Percentiles rank a stretch among this genome's conserved stretches.
Evolutionary conservation across 1,284 basidiomycete species (phyloP).

Genomic region (Ceratorhiza oryzae-sativae): DNA sequence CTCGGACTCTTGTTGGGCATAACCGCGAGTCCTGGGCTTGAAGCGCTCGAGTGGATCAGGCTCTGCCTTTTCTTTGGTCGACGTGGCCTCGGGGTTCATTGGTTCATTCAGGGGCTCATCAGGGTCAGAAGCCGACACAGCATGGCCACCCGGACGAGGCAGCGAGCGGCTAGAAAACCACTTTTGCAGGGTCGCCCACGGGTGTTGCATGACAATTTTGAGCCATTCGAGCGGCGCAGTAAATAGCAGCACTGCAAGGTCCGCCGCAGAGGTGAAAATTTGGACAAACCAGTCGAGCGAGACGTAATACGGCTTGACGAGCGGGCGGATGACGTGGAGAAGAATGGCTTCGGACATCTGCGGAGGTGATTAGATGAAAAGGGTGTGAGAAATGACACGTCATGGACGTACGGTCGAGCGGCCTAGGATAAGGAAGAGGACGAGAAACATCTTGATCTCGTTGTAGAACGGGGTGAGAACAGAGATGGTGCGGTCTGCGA

Average conservation of each 20-base stretch:
- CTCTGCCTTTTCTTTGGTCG: conserved; percentile 7
- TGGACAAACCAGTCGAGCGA: conserved; percentile 42
- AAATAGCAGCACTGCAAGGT: conserved; percentile 38
- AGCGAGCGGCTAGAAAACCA: conserved; percentile 24
- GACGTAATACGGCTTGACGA: conserved; percentile 41
- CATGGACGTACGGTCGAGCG: conserved; percentile 38
- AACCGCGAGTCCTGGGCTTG: conserved; percentile 29
- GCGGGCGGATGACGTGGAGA: conserved; percentile 41
- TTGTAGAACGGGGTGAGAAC: conserved; percentile 44
- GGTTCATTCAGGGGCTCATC: conserved; percentile 34
- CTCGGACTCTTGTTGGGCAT: conserved; percentile 16
- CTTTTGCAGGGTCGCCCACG: conserved; percentile 10
- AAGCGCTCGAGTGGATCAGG: conserved; percentile 36
- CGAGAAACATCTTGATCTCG: conserved; percentile 42
- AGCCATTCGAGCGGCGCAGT: conserved; percentile 31
- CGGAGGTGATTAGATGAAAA: conserved; percentile 5
- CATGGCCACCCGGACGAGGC: conserved; percentile 25
- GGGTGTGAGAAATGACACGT: background rate
- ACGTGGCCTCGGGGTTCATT: conserved; percentile 1
- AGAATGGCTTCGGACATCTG: conserved; percentile 43
- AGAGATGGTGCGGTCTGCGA: conserved; percentile 42
- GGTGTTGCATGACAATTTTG: background rate
- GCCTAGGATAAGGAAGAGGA: conserved; percentile 42
- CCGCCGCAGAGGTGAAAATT: conserved; percentile 38
- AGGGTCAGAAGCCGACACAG: conserved; percentile 33